A percentile compares a stretch with the other conserved stretches of the same genome.
Conservation (phyloP, 169 alveolate species). For the Plasmodium cynomolgi region DNA sequence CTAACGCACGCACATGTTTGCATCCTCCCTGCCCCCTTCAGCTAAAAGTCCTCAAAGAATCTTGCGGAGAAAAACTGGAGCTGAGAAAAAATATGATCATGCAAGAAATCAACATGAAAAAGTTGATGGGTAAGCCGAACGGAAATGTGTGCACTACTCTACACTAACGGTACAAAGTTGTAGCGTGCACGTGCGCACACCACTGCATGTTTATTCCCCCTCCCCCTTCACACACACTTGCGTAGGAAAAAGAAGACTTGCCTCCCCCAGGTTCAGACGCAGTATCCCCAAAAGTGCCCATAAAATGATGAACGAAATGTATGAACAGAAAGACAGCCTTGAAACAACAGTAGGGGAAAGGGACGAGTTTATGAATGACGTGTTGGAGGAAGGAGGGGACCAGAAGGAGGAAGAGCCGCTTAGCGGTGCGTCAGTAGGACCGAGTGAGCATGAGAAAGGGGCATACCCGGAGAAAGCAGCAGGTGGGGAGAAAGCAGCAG, state of each 20-base stretch:
- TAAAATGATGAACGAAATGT: conserved; percentile 76
- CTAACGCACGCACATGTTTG: neutral
- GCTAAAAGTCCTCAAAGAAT: conserved; percentile 62
- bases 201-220: neutral
- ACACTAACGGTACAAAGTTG: neutral
- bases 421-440: neutral
- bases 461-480: neutral
- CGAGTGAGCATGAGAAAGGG: neutral
- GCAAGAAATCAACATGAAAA: conserved; percentile 47
- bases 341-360: neutral
- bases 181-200: neutral
- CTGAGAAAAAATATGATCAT: conserved; percentile 44
- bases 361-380: neutral
- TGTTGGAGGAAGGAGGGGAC: neutral
- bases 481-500: neutral
- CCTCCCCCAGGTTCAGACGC: conserved; percentile 61
- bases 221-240: neutral
- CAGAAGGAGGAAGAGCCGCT: neutral
- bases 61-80: conserved; percentile 52
- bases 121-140: conserved; percentile 39
- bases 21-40: neutral
- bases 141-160: neutral
- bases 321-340: conserved; percentile 16
- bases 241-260: conserved; percentile 63
- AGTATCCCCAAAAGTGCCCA: conserved; percentile 53